A percentile compares a stretch with the other conserved stretches of the same genome.
Conservation (phyloP, 345 rosid genomes). For the Gossypioides kirkii region DNA sequence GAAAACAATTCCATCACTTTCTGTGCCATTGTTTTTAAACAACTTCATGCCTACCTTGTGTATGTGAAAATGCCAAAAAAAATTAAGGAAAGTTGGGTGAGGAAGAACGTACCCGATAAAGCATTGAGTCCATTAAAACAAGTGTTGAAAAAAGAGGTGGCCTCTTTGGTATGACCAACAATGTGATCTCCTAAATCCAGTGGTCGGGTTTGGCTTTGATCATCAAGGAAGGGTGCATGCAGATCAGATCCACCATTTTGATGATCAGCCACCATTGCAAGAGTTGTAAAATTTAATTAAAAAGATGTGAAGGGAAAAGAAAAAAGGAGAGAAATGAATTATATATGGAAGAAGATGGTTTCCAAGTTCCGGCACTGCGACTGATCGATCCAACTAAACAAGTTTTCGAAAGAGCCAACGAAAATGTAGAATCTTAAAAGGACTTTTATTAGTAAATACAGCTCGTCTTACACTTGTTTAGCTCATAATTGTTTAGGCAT, state of each 20-base stretch:
- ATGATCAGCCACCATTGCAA: not conserved
- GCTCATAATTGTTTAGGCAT: no score
- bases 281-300: not conserved
- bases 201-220: constrained; percentile 13
- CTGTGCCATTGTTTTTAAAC: no score
- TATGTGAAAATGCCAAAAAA: no score
- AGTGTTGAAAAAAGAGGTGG: constrained; percentile 46
- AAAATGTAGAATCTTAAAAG: not conserved
- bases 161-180: constrained; percentile 9
- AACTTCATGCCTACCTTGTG: no score
- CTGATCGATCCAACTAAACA: not conserved
- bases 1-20: no score
- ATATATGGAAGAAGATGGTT: not conserved
- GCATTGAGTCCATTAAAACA: constrained; percentile 64
- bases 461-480: not conserved
- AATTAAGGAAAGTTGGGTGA: not conserved
- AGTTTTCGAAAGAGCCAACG: not conserved
- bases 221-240: constrained; percentile 19
- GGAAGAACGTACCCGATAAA: constrained; percentile 46
- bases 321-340: no score
- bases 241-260: not conserved
- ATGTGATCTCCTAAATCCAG: constrained; percentile 21
- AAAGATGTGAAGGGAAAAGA: no score
- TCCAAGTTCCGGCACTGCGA: no score
- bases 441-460: not conserved